Base-by-base conservation (phyloP, 192 early-diverging fungal species). In the Chytriomyces sp. region DNA sequence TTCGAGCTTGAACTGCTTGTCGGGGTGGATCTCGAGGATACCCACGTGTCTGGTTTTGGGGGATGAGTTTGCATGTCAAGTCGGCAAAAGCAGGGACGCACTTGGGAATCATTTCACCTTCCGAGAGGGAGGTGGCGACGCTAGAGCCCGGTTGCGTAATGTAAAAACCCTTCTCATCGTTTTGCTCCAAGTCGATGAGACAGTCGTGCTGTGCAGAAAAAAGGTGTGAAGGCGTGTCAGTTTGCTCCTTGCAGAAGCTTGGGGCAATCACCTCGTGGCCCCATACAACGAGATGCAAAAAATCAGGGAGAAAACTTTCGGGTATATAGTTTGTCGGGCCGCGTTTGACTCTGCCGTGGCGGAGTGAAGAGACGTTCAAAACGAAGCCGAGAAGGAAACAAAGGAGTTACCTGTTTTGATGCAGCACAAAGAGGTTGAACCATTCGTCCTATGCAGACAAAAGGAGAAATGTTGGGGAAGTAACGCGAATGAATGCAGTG, bases 81-180 rank as follows among this genome's bases (percentile, higher is more conserved):
- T 31, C 0, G 60, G 59, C 26, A 37, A 0, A 32, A 34, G n/a
- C 14, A 86, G 75, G 52, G 80, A 84, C 68, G 34, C 86, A 87
- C 79, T 94, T 94, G 32, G 83, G 77, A 19, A 77, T 79, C 0
- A 93, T 85, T 74, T 98, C 96, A 28, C 94, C 95, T 52, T 92
- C 86, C 8, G 83, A 88, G 38, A 98, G 74, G 59, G 92, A 91
- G 0, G 96, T 98, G 3, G 94, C 94, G 2, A 98, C 88, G 1
- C 93, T 94, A 1, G 93, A 94, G 0, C 96, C 96, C 0, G 96
- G 96, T 63, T 98, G 96, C 5, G 90, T 91, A 12, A 98, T 88
- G 44, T 89, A 85, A 65, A 95, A 94, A 5, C 81, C 80, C 57
- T 82, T 77, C 25, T 86, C 78, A 14, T 84, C 80, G 75, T 89